These are phyloP conservation scores for Pleurotus pulmonarius DNA, from an alignment of 768 basidiomycete genomes.

Conservation along the genomic window DNA sequence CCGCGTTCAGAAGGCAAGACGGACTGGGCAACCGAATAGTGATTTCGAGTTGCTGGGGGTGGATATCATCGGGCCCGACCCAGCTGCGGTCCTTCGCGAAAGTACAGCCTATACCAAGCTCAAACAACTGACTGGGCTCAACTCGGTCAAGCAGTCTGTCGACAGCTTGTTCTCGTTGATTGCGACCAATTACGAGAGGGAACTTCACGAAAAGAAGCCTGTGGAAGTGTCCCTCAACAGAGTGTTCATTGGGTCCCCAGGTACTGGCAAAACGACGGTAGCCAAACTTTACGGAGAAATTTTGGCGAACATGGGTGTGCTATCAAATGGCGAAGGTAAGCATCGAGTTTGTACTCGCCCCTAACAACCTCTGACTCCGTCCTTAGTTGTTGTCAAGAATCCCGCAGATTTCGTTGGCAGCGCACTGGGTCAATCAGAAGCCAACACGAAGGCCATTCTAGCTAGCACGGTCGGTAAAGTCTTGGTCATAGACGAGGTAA, in stretches of 20 bases:
- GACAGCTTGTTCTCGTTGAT: constrained; percentile 41
- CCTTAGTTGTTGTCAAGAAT: constrained; percentile 59
- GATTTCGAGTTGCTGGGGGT: constrained; percentile 49
- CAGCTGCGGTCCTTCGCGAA: constrained; percentile 40
- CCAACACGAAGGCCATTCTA: constrained; percentile 61
- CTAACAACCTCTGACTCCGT: background rate
- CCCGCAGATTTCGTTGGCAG: constrained; percentile 67
- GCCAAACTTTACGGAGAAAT: constrained; percentile 65
- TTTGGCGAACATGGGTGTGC: constrained; percentile 53
- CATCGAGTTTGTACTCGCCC: no score
- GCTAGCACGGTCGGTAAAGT: constrained; percentile 60
- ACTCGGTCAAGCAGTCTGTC: constrained; percentile 52
- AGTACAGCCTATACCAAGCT: constrained; percentile 51
- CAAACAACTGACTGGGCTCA: constrained; percentile 50
- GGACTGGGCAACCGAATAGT: constrained; percentile 32
- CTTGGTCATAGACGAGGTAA: constrained; percentile 66
- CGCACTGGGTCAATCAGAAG: constrained; percentile 57
- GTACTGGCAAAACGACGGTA: constrained; percentile 71
- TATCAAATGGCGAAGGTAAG: constrained; percentile 72
- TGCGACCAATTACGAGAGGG: constrained; percentile 54
- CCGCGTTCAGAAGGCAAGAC: constrained; percentile 40
- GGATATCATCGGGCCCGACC: constrained; percentile 67
- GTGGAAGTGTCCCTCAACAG: constrained; percentile 56
- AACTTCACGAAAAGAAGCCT: constrained; percentile 52
- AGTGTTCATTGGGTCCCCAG: constrained; percentile 64